Evolutionary conservation across 2,329 filamentous ascomycete species (phyloP), one percentile per base, ranked within the genome.

Genomic region (Aspergillus floridensis): DNA sequence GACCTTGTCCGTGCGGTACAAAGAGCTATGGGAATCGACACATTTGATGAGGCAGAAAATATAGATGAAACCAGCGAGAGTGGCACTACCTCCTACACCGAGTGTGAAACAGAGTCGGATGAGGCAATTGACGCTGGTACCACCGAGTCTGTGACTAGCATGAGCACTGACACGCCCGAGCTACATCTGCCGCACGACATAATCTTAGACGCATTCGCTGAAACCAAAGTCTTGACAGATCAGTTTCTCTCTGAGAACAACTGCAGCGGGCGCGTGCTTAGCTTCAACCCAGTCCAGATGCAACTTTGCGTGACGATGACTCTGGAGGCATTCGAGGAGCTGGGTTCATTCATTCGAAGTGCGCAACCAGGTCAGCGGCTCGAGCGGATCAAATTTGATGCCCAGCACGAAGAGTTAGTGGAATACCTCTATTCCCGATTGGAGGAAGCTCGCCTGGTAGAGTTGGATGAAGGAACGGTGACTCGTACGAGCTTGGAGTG

Each of bases 401-500:
- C 69, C 0, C 59, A 71, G 48, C 74, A 77, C 56, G 35, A 59
- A 1, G 66, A 66, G 14, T 59, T 78, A 7, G 64, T 73, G 12
- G 62, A 70, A 0, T 73, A 70, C 48, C 61, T 78, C 1, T 77
- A 77, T 59, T 55, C 60, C 11, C 63, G 77, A 21, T 64, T 79
- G 1, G 70, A 65, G 31, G 73, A 72, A 41, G 68, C 68, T 7
- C 65, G 68, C 2, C 57, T 77, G 6, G 63, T 78, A 19, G 63
- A 73, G 24, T 47, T 72, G 8, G 58, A 68, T n/a, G 67, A 62
- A 3, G 51, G 50, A 1, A 48, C 56, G 10, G 67, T 72, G 24
- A 72, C 61, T 10, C 72, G 76, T 7, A 76, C 75, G 0, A 57
- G 59, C 3, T 57, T 70, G 1, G 16, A 65, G 0, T 58, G 56